These are phyloP conservation scores for Prosopis cineraria DNA, from an alignment of 306 rosid genomes.

Conservation along the genomic window DNA sequence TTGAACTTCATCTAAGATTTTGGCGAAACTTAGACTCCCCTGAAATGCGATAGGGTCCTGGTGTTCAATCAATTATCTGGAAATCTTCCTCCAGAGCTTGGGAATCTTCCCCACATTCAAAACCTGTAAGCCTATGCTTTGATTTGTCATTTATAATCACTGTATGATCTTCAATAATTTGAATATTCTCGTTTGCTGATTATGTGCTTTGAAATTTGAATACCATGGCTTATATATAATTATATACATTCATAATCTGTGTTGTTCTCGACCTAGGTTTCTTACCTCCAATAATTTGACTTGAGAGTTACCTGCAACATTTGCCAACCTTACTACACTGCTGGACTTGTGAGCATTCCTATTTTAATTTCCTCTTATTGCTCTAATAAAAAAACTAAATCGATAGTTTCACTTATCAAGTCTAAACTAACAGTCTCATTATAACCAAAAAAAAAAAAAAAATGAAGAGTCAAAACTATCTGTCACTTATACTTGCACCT, in stretches of 20 bases:
- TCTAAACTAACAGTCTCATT: no score
- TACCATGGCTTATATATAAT: no score
- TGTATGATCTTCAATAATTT: no score
- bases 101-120: slow-evolving; percentile 49
- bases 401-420: no score
- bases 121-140: slow-evolving; percentile 59
- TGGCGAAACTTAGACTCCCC: slow-evolving; percentile 9
- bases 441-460: no score
- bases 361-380: no score
- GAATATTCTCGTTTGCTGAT: not conserved
- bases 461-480: not conserved
- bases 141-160: not conserved
- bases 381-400: no score
- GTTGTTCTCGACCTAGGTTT: slow-evolving; percentile 34
- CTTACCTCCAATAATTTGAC: slow-evolving; percentile 64
- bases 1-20: no score
- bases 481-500: not conserved
- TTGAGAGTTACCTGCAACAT: slow-evolving; percentile 65
- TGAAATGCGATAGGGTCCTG: slow-evolving; percentile 48
- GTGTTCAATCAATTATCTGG: slow-evolving; percentile 72
- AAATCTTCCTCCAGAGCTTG: slow-evolving; percentile 64
- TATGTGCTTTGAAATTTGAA: not conserved
- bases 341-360: slow-evolving; percentile 55
- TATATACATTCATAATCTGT: not conserved
- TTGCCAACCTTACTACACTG: slow-evolving; percentile 50